Evolutionary conservation across 345 rosid species (phyloP).

Genomic region (Turnera subulata): DNA sequence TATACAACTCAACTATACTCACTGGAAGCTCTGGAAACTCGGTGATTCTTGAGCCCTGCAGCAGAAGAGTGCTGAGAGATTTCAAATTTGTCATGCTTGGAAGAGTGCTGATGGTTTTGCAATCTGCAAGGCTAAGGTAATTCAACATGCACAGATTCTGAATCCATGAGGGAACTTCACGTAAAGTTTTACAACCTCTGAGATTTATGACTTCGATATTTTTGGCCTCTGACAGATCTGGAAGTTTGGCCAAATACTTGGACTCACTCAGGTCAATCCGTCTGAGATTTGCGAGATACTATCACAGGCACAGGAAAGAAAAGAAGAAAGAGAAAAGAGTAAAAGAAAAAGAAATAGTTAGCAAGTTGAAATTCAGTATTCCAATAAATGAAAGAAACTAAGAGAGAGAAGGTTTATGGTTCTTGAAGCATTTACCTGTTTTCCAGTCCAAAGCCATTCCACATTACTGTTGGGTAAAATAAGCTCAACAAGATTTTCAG

Average conservation of each 20-base stretch:
- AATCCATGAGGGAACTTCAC: not conserved
- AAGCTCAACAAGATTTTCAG: conserved; percentile 7
- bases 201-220: not conserved
- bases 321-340: too few relatives aligned
- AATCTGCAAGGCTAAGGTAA: not conserved
- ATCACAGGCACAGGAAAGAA: not conserved
- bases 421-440: too few relatives aligned
- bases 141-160: conserved; percentile 6
- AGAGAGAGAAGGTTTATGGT: too few relatives aligned
- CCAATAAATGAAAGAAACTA: not conserved
- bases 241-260: not conserved
- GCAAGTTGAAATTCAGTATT: too few relatives aligned
- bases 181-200: not conserved
- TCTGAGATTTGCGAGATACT: conserved; percentile 4
- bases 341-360: too few relatives aligned
- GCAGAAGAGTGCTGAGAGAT: not conserved
- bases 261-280: not conserved
- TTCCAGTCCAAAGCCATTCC: not conserved
- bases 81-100: not conserved
- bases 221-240: conserved; percentile 8
- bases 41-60: not conserved
- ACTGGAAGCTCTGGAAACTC: not conserved
- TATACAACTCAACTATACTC: not conserved
- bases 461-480: not conserved
- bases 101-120: not conserved